Conservation (phyloP, 2,329 filamentous ascomycete species). For the Ascochyta koolunga region DNA sequence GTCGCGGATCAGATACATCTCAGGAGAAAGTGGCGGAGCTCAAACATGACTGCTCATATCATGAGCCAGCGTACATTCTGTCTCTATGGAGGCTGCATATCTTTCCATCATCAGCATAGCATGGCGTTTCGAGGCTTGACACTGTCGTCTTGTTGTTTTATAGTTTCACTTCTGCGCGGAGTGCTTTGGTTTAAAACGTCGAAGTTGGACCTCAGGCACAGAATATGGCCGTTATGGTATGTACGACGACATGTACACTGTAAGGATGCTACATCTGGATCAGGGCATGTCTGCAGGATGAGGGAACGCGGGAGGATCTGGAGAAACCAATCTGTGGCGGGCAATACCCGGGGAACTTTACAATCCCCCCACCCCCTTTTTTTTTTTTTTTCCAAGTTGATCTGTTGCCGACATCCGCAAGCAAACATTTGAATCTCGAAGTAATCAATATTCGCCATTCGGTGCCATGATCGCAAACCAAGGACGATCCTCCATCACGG, state of each 20-base stretch:
- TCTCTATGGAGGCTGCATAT: background rate
- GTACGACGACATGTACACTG: background rate
- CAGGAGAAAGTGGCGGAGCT: background rate
- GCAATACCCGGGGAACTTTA: background rate
- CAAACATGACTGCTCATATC: background rate
- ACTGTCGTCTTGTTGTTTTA: background rate
- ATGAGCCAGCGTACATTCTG: background rate
- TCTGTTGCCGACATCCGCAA: background rate
- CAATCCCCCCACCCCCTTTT: background rate
- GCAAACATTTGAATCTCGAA: background rate
- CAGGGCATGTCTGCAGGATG: background rate
- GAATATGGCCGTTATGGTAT: too few species aligned
- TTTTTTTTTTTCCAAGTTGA: background rate
- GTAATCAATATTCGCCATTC: background rate
- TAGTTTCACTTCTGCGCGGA: background rate
- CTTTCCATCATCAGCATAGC: conserved; percentile 8
- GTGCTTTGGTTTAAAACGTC: background rate
- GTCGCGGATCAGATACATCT: too few species aligned
- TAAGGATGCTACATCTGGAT: background rate
- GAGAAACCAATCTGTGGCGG: background rate
- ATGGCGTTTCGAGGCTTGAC: conserved; percentile 3
- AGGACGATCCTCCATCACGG: background rate
- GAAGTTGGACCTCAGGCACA: background rate
- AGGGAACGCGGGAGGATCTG: conserved; percentile 5
- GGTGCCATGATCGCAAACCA: background rate